Percentiles rank a stretch among this genome's conserved stretches.
Evolutionary conservation across 805 yeast species (phyloP).

Genomic region (Ogataea trehalophila): DNA sequence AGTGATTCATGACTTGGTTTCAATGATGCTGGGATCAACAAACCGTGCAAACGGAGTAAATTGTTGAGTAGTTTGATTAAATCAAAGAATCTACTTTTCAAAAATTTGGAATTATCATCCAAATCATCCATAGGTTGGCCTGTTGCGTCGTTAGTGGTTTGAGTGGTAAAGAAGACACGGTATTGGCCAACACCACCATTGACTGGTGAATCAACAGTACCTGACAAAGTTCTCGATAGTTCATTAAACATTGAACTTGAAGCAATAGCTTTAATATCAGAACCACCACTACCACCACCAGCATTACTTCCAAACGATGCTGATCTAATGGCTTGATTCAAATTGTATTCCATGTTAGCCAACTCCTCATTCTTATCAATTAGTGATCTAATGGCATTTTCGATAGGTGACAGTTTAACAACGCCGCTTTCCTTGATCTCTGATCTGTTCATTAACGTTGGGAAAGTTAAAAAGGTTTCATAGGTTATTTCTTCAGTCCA

Average conservation of each 20-base stretch:
- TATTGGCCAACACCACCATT: slow-evolving; percentile 90
- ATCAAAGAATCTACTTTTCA: slow-evolving; percentile 57
- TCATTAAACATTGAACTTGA: slow-evolving; percentile 45
- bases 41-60: slow-evolving; percentile 66
- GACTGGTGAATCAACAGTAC: slow-evolving; percentile 88
- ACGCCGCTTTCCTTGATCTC: slow-evolving; percentile 50
- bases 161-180: slow-evolving; percentile 49
- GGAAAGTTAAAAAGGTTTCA: slow-evolving; percentile 73
- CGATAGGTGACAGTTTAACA: slow-evolving; percentile 71
- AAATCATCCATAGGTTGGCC: slow-evolving; percentile 15
- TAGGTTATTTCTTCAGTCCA: slow-evolving; percentile 89
- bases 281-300: slow-evolving; percentile 18
- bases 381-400: slow-evolving; percentile 71
- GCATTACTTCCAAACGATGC: slow-evolving; percentile 27
- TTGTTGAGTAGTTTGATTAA: slow-evolving; percentile 59
- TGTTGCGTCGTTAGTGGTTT: too few relatives aligned
- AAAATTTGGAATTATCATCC: slow-evolving; percentile 22
- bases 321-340: slow-evolving; percentile 41
- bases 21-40: slow-evolving; percentile 51
- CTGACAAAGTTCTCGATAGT: slow-evolving; percentile 66
- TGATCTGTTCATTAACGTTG: slow-evolving; percentile 81
- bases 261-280: slow-evolving; percentile 5
- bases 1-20: slow-evolving; percentile 63
- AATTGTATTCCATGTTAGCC: slow-evolving; percentile 58
- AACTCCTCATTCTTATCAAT: slow-evolving; percentile 67